These are phyloP conservation scores for Phoenix roebelenii DNA, from an alignment of 176 grass and related monocot species.

Conservation along the genomic window DNA sequence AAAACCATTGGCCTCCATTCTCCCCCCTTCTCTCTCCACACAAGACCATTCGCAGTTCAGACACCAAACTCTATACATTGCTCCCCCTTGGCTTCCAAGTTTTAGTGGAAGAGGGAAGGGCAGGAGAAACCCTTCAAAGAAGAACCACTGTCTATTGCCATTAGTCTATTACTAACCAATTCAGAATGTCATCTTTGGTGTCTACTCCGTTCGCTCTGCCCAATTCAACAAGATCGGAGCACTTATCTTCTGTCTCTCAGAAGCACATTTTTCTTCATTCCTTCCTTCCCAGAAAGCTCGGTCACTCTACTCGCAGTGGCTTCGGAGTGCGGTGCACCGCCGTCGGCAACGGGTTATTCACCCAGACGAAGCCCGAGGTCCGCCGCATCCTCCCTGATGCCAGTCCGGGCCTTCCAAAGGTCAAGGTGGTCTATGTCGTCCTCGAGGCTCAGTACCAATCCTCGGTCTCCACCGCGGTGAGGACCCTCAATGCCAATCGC, in stretches of 20 bases:
- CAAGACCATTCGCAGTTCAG: not conserved
- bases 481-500: conserved; percentile 54
- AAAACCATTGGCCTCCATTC: conserved; percentile 3
- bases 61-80: not conserved
- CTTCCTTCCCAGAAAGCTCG: conserved; percentile 27
- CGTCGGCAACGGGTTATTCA: conserved; percentile 82
- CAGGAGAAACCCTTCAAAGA: not conserved
- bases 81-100: not conserved
- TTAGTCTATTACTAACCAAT: too few species aligned
- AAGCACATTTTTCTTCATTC: conserved; percentile 45
- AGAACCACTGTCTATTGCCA: not conserved
- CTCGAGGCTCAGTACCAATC: conserved; percentile 99
- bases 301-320: not conserved
- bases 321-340: conserved; percentile 43
- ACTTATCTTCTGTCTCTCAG: conserved; percentile 17
- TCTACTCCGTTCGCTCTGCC: conserved; percentile 54
- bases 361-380: conserved; percentile 93
- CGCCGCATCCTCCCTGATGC: conserved; percentile 65
- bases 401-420: conserved; percentile 33
- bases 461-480: conserved; percentile 65
- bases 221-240: conserved; percentile 27
- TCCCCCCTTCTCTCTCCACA: conserved; percentile 14
- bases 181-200: conserved; percentile 68
- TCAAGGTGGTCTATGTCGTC: conserved; percentile 93
- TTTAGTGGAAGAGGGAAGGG: not conserved